A percentile compares a stretch with the other conserved stretches of the same genome.
Conservation (phyloP, 495 filamentous ascomycete genomes). For the Penicillium robsamsonii region DNA sequence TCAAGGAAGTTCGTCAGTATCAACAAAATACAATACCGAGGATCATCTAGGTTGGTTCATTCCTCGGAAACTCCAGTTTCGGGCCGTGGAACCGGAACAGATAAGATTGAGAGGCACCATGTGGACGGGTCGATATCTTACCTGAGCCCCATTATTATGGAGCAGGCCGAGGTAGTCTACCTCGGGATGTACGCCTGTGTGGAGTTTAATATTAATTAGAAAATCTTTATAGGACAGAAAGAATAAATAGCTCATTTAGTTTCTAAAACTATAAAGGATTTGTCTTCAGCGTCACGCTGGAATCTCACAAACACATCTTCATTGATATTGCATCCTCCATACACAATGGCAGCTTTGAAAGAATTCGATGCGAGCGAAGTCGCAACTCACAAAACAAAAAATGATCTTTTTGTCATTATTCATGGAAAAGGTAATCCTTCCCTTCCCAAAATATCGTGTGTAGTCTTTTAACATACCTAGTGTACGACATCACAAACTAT, state of each 20-base stretch:
- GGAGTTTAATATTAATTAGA: not conserved
- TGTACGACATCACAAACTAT: constrained; percentile 50
- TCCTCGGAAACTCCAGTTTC: not conserved
- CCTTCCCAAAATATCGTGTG: too few relatives aligned
- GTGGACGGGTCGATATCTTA: not conserved
- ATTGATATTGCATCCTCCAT: not conserved
- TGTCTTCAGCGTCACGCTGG: not conserved
- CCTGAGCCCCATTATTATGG: not conserved
- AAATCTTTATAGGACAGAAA: not conserved
- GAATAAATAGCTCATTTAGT: not conserved
- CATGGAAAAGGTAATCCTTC: constrained; percentile 44
- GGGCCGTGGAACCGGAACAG: not conserved
- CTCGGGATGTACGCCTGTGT: constrained; percentile 2
- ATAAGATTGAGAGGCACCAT: not conserved
- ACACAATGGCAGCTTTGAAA: constrained; percentile 10
- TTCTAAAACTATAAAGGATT: constrained; percentile 1
- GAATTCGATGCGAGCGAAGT: constrained; percentile 37
- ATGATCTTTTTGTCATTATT: constrained; percentile 48
- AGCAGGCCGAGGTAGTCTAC: constrained; percentile 10
- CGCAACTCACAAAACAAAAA: constrained; percentile 36
- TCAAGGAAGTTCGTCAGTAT: not conserved
- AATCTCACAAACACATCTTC: not conserved
- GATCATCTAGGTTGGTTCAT: not conserved
- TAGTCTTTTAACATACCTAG: constrained; percentile 21
- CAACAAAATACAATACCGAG: not conserved